These are phyloP conservation scores for Chalciporus piperatoides DNA, from an alignment of 1,284 basidiomycete genomes.

Conservation along the genomic window DNA sequence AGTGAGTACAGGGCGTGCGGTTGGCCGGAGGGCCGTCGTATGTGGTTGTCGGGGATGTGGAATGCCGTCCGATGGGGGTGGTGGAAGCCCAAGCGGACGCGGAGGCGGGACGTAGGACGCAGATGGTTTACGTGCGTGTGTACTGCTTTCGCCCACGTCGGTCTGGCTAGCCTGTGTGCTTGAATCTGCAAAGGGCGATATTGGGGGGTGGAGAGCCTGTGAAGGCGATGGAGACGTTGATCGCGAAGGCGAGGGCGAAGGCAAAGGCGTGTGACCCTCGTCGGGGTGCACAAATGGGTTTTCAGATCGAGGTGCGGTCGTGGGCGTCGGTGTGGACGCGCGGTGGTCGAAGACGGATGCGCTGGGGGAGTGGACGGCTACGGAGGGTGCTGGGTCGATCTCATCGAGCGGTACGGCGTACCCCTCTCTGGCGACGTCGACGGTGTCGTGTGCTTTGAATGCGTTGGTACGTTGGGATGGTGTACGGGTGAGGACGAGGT, in stretches of 20 bases:
- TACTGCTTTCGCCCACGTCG: slow-evolving; percentile 9
- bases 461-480: slow-evolving; percentile 34
- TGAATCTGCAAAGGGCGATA: slow-evolving; percentile 50
- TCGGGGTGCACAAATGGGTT: slow-evolving; percentile 55
- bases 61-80: slow-evolving; percentile 37
- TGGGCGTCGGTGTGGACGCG: slow-evolving; percentile 15
- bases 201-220: slow-evolving; percentile 15
- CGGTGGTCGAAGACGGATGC: slow-evolving; percentile 29
- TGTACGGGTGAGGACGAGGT: slow-evolving; percentile 39
- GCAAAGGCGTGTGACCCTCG: slow-evolving; percentile 18
- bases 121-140: slow-evolving; percentile 11
- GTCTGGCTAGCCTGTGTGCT: too few relatives aligned
- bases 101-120: slow-evolving; percentile 40
- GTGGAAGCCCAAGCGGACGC: slow-evolving; percentile 53
- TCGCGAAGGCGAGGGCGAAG: slow-evolving; percentile 6
- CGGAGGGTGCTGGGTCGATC: slow-evolving; percentile 37
- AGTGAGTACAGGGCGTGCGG: slow-evolving; percentile 36
- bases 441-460: slow-evolving; percentile 48
- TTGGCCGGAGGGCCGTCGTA: slow-evolving; percentile 39
- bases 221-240: slow-evolving; percentile 3
- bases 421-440: slow-evolving; percentile 35
- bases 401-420: slow-evolving; percentile 48
- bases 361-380: slow-evolving; percentile 39
- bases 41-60: slow-evolving; percentile 24
- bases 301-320: slow-evolving; percentile 9